A percentile compares a stretch with the other conserved stretches of the same genome.
phyloP scores from a whole-genome alignment of 148 eudicot species.

The Drosera capensis region DNA sequence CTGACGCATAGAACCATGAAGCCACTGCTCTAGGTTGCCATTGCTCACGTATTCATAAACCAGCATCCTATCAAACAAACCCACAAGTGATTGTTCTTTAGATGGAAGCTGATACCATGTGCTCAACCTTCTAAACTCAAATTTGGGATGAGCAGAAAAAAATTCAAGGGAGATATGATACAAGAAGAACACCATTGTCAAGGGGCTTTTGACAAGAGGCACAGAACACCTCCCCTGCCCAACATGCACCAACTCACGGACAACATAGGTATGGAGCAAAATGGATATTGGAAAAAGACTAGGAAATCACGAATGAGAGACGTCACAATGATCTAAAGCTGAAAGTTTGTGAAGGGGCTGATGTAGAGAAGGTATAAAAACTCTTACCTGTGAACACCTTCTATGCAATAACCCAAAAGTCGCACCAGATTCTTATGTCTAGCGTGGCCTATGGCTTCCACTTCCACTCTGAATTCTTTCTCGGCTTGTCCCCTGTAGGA shows the following conservation, averaged over 20 bases:
- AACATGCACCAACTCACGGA: too few relatives aligned
- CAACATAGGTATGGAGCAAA: too few relatives aligned
- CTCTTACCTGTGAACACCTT: conserved; percentile 69
- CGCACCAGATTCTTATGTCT: conserved; percentile 84
- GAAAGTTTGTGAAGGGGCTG: not conserved
- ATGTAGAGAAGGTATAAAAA: not conserved
- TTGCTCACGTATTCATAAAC: conserved; percentile 90
- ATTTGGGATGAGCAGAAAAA: too few relatives aligned
- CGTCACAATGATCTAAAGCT: too few relatives aligned
- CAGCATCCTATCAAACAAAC: conserved; percentile 34
- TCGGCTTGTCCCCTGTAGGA: conserved; percentile 72
- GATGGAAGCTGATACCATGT: too few relatives aligned
- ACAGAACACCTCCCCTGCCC: too few relatives aligned
- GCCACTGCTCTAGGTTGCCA: conserved; percentile 94
- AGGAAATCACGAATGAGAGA: too few relatives aligned
- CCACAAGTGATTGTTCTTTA: not conserved
- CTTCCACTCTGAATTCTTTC: conserved; percentile 87
- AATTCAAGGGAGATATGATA: too few relatives aligned
- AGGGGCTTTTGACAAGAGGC: too few relatives aligned
- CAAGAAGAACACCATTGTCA: too few relatives aligned
- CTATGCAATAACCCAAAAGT: conserved; percentile 86
- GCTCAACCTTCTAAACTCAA: too few relatives aligned
- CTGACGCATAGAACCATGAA: conserved; percentile 85
- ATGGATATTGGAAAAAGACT: too few relatives aligned
- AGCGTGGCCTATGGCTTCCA: conserved; percentile 88